Evolutionary conservation across 1,284 basidiomycete genomes (phyloP).

Genomic region (Takashimella tepidaria): DNA sequence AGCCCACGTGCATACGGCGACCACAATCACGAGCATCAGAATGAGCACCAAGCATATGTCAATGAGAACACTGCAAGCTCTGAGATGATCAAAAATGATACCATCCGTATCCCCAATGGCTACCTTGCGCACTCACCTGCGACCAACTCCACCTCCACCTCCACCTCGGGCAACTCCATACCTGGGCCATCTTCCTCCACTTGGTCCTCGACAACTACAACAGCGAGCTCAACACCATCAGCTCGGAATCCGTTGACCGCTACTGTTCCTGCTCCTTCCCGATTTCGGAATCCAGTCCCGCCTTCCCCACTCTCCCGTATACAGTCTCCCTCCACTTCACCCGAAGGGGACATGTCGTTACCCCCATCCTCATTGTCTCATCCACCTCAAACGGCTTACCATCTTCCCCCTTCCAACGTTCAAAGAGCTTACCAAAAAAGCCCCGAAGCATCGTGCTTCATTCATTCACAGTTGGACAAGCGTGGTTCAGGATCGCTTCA

Average conservation of each 20-base stretch:
- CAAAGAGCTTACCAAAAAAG: conserved; percentile 14
- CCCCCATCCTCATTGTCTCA: not conserved
- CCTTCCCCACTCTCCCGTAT: conserved; percentile 34
- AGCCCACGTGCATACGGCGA: no score
- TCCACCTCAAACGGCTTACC: not conserved
- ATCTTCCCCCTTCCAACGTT: conserved; percentile 1
- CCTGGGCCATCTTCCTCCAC: not conserved
- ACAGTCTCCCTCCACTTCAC: conserved; percentile 7
- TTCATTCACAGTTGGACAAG: conserved; percentile 49
- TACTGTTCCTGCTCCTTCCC: conserved; percentile 17
- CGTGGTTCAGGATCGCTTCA: conserved; percentile 38
- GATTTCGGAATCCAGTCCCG: conserved; percentile 27
- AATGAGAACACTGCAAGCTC: not conserved
- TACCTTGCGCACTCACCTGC: not conserved
- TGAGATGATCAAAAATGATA: conserved; percentile 13
- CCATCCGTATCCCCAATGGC: conserved; percentile 2
- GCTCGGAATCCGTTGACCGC: not conserved
- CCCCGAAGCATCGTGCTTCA: conserved; percentile 45
- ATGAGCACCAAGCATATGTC: no score
- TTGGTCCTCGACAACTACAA: conserved; percentile 6
- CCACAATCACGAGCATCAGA: no score
- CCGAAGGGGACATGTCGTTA: not conserved
- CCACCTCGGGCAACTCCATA: not conserved
- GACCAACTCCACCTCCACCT: conserved; percentile 7
- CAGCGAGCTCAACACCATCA: not conserved